phyloP scores from a whole-genome alignment of 768 basidiomycete genomes.

The Lactarius tabidus region DNA sequence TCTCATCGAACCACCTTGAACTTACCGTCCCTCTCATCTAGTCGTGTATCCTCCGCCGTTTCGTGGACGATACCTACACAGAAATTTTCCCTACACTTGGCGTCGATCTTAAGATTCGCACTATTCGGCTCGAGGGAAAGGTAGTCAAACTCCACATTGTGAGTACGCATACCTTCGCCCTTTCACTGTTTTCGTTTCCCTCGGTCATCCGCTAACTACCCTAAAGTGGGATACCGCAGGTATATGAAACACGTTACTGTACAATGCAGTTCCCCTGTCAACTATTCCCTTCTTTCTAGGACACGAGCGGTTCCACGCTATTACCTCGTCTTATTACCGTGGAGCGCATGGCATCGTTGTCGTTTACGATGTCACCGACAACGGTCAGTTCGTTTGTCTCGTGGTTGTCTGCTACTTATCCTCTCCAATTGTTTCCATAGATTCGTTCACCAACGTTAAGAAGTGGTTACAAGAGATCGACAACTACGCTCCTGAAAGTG shows the following conservation, averaged over 20 bases:
- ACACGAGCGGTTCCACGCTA: slow-evolving; percentile 98
- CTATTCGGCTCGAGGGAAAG: slow-evolving; percentile 98
- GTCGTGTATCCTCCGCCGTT: slow-evolving; percentile 89
- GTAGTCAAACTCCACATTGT: slow-evolving; percentile 98
- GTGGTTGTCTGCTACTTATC: background rate
- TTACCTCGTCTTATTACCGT: slow-evolving; percentile 99
- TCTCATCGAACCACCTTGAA: slow-evolving; percentile 20
- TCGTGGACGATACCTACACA: slow-evolving; percentile 96
- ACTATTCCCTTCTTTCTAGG: slow-evolving; percentile 42
- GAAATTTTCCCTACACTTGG: slow-evolving; percentile 97
- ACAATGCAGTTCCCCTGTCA: background rate
- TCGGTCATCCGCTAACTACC: slow-evolving; percentile 22
- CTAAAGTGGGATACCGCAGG: slow-evolving; percentile 67
- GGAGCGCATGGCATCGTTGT: slow-evolving; percentile 98
- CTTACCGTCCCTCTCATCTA: slow-evolving; percentile 36
- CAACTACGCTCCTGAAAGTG: slow-evolving; percentile 95
- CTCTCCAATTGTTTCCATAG: slow-evolving; percentile 38
- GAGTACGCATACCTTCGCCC: slow-evolving; percentile 34
- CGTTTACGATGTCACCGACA: slow-evolving; percentile 98
- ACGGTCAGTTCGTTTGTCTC: slow-evolving; percentile 45
- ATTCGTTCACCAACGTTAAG: slow-evolving; percentile 93
- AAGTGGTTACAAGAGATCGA: slow-evolving; percentile 93
- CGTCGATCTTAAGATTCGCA: slow-evolving; percentile 98
- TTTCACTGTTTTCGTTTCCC: background rate
- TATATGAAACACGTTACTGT: slow-evolving; percentile 32